Conservation (phyloP, 2,329 filamentous ascomycete species). For the Ophiostoma tasmaniense region DNA sequence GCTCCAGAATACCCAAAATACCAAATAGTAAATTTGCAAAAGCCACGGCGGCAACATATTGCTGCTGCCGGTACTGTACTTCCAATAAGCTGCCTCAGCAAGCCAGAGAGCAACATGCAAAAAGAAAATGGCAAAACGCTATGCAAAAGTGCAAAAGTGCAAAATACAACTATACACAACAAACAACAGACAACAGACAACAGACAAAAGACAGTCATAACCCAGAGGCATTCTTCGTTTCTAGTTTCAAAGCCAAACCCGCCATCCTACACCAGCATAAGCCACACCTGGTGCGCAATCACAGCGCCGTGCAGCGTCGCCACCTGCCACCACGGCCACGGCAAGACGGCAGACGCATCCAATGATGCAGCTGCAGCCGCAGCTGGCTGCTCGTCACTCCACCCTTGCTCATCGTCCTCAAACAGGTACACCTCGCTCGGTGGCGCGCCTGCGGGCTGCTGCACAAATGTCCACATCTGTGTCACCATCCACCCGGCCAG, state of each 20-base stretch:
- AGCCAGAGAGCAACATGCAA: neutral
- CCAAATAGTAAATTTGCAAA: neutral
- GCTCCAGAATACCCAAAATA: neutral
- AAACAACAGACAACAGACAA: neutral
- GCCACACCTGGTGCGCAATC: constrained; percentile 17
- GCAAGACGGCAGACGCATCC: neutral
- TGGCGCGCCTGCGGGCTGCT: neutral
- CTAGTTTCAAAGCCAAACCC: neutral
- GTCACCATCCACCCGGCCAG: constrained; percentile 18
- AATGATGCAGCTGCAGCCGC: no score
- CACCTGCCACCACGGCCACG: constrained; percentile 20
- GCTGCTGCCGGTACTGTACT: neutral
- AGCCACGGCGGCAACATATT: neutral
- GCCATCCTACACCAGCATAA: neutral
- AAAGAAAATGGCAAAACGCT: neutral
- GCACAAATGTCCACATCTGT: constrained; percentile 11
- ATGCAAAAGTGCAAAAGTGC: neutral
- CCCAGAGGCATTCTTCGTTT: neutral
- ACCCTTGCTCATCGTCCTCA: neutral
- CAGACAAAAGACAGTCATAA: neutral
- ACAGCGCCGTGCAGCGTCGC: constrained; percentile 17
- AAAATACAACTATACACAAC: neutral
- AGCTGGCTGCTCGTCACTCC: neutral
- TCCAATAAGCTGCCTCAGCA: neutral
- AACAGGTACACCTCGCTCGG: neutral